These are phyloP conservation scores for Smallanthus sonchifolius DNA, from an alignment of 129 eudicot species.

Conservation along the genomic window DNA sequence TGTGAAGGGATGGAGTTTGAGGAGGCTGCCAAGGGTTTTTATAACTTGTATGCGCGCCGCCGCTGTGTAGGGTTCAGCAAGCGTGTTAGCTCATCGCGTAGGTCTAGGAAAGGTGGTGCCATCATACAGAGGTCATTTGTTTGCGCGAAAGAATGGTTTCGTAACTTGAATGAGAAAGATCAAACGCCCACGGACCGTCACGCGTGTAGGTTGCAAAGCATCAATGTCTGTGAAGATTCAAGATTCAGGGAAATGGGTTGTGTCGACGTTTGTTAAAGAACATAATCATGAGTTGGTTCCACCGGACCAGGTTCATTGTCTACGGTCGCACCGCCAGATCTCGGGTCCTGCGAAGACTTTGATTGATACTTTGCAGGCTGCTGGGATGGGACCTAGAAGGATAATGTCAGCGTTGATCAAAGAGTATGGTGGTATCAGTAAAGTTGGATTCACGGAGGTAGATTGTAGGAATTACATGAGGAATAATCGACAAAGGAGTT, in stretches of 20 bases:
- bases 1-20: constrained; percentile 60
- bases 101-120: constrained; percentile 58
- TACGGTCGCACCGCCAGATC: constrained; percentile 55
- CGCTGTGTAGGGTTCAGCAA: constrained; percentile 61
- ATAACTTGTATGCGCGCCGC: constrained; percentile 52
- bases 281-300: constrained; percentile 61
- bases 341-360: constrained; percentile 61
- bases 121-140: constrained; percentile 57
- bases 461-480: constrained; percentile 66
- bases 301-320: constrained; percentile 53
- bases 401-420: constrained; percentile 61
- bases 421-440: constrained; percentile 59
- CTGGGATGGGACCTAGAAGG: constrained; percentile 62
- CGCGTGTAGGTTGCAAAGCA: constrained; percentile 58
- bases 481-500: constrained; percentile 51
- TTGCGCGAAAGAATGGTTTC: constrained; percentile 58
- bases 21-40: constrained; percentile 61
- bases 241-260: constrained; percentile 54
- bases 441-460: constrained; percentile 60
- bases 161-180: constrained; percentile 56
- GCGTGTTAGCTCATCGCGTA: constrained; percentile 57
- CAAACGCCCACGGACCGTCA: constrained; percentile 52
- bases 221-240: constrained; percentile 53
- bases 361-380: constrained; percentile 62
- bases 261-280: constrained; percentile 37